These are phyloP conservation scores for Panicum virgatum DNA, from an alignment of 202 grass and related monocot species.

Conservation along the genomic window DNA sequence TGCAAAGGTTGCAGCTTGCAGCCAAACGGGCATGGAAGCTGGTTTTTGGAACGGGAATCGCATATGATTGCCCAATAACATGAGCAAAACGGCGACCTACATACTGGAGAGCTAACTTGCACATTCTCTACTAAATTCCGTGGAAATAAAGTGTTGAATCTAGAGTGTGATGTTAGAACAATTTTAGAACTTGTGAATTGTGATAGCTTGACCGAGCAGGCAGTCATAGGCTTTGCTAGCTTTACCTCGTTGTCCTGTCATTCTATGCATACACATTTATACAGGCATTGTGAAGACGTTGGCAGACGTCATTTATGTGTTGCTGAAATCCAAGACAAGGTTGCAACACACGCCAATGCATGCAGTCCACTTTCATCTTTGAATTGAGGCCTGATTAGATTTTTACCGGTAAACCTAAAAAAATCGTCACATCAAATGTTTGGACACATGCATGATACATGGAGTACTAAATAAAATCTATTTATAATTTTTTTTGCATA, in stretches of 20 bases:
- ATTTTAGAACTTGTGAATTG: too few relatives aligned
- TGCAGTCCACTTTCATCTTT: too few relatives aligned
- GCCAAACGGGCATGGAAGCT: not conserved
- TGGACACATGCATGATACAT: too few relatives aligned
- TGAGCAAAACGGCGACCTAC: too few relatives aligned
- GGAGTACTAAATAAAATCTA: too few relatives aligned
- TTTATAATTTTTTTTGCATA: too few relatives aligned
- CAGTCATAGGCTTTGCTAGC: not conserved
- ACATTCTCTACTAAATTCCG: not conserved
- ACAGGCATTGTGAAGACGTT: not conserved
- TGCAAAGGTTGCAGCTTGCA: slow-evolving; percentile 5
- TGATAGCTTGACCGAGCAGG: not conserved
- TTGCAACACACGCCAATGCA: too few relatives aligned
- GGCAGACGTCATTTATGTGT: not conserved
- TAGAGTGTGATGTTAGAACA: too few relatives aligned
- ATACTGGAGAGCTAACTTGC: too few relatives aligned
- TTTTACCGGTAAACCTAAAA: too few relatives aligned
- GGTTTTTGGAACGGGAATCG: slow-evolving; percentile 3
- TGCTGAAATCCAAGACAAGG: not conserved
- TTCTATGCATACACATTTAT: slow-evolving; percentile 32
- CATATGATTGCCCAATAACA: slow-evolving; percentile 33
- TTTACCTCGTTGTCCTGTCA: slow-evolving; percentile 18
- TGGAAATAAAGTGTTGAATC: not conserved
- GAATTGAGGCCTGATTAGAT: too few relatives aligned
- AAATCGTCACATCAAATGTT: too few relatives aligned